Evolutionary conservation across 768 basidiomycete species (phyloP), one percentile per base, ranked within the genome.

Genomic region (Brasilioporus rufonigricans): DNA sequence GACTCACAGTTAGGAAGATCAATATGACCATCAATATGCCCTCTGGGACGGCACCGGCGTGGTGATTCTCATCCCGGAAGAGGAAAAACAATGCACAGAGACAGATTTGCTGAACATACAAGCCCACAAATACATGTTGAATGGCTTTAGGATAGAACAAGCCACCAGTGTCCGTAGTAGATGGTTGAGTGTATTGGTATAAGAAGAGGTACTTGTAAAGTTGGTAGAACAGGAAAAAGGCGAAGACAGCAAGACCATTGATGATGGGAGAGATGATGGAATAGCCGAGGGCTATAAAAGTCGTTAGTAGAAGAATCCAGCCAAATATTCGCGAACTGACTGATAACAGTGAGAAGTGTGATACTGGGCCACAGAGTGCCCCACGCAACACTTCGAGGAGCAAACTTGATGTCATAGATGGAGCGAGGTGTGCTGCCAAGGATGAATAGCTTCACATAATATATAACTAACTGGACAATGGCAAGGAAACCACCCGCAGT

Each of bases 121-220:
- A 63, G 4, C 96, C 97, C 21, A 94, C 92, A 60, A 98, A 98
- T 29, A 96, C 66, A 65, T 98, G 97, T 46, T 91, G 85, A 26
- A 98, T 83, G 5, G 97, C 96, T 71, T 87, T 91, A 23, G 95
- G 95, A 80, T 93, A 98, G 78, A 97, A 98, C 46, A 91, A 68
- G 0, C 97, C 97, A 35, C 96, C 96, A 0, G 93, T 96, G 52
- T 97, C 94, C 47, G 75, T 75, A 5, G 79, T 72, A 0, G 79
- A 67, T 4, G 86, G 81, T 67, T 93, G 87, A 52, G 90, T 85
- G 63, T 83, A 82, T 56, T 82, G 84, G 77, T 84, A 93, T 50
- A 91, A 76, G 80, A 91, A 93, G 29, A 91, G 81, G 62, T 93
- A 93, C 71, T 91, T 92, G 80, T 90, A 93, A 33, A 92, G 72